Evolutionary conservation across 805 yeast genomes (phyloP).

Genomic region (Pichia californica): DNA sequence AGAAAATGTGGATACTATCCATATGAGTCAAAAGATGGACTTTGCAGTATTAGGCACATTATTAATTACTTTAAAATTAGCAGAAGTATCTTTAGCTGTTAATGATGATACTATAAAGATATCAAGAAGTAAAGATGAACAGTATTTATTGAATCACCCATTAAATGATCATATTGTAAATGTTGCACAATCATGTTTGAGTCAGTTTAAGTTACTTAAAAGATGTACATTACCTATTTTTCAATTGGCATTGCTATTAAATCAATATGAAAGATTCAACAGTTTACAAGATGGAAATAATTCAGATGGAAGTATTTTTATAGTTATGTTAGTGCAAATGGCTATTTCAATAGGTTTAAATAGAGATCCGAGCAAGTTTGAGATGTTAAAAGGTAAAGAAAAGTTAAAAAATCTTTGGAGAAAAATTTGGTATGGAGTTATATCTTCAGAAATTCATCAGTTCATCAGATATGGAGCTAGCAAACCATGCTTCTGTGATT

Average conservation of each 20-base stretch:
- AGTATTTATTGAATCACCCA: constrained; percentile 39
- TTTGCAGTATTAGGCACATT: constrained; percentile 42
- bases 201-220: constrained; percentile 46
- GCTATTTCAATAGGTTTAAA: constrained; percentile 61
- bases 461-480: constrained; percentile 45
- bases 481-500: constrained; percentile 30
- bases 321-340: constrained; percentile 57
- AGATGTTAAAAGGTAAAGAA: constrained; percentile 7
- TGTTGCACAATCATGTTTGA: constrained; percentile 49
- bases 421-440: constrained; percentile 51
- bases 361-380: constrained; percentile 55
- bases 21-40: constrained; percentile 38
- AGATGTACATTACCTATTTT: constrained; percentile 44
- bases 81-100: constrained; percentile 36
- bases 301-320: constrained; percentile 43
- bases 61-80: constrained; percentile 38
- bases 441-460: constrained; percentile 40
- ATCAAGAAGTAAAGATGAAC: constrained; percentile 23
- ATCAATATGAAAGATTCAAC: constrained; percentile 43
- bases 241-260: constrained; percentile 48
- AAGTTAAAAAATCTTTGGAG: constrained; percentile 42
- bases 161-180: constrained; percentile 38
- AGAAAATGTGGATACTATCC: constrained; percentile 24
- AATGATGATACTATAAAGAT: constrained; percentile 23
- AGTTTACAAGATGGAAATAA: constrained; percentile 44